phyloP scores from a whole-genome alignment of 1,284 basidiomycete species.

The Ceratobasidium sp. region DNA sequence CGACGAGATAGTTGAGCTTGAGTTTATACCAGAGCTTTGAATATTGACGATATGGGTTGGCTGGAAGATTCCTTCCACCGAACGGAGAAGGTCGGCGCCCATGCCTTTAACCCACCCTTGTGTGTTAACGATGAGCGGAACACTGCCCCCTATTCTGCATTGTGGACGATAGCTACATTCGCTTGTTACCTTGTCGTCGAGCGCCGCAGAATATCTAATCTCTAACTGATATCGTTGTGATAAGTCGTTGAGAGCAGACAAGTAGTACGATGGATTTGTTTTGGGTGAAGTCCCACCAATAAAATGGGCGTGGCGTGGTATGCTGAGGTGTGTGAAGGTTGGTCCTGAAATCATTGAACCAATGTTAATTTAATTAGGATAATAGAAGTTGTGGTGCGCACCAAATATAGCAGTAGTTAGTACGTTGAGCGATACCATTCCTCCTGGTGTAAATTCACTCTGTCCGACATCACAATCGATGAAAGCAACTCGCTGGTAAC shows the following conservation, averaged over 20 bases:
- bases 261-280: conserved; percentile 80
- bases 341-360: conserved; percentile 64
- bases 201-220: conserved; percentile 60
- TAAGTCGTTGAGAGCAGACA: conserved; percentile 72
- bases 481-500: conserved; percentile 80
- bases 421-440: conserved; percentile 82
- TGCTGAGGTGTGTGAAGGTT: conserved; percentile 79
- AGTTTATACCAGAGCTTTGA: background rate
- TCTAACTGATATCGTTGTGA: conserved; percentile 76
- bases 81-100: conserved; percentile 78
- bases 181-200: conserved; percentile 44
- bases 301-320: conserved; percentile 81
- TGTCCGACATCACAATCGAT: conserved; percentile 94
- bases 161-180: conserved; percentile 42
- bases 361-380: background rate
- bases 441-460: conserved; percentile 90
- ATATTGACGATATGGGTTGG: conserved; percentile 74
- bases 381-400: conserved; percentile 48
- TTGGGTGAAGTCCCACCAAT: conserved; percentile 82
- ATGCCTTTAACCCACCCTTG: conserved; percentile 98
- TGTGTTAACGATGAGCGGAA: conserved; percentile 92
- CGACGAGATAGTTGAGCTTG: background rate
- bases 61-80: conserved; percentile 71
- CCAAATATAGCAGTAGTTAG: conserved; percentile 74
- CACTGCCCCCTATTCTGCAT: conserved; percentile 44